Evolutionary conservation across 2,329 filamentous ascomycete species (phyloP).

Genomic region (Xylaria sp.): DNA sequence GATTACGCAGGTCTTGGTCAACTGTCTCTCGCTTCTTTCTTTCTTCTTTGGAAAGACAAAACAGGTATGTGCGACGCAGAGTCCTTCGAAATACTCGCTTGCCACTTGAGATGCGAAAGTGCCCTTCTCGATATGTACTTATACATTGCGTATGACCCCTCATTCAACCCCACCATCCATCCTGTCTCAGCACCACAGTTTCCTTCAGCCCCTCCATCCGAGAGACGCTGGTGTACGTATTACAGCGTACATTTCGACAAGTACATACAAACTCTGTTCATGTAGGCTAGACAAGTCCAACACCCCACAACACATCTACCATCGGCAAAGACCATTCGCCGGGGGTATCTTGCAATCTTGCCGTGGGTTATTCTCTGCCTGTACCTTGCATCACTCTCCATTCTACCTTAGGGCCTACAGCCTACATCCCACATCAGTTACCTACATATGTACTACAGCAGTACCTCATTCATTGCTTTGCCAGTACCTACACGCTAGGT

Average conservation of each 20-base stretch:
- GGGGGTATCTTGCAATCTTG: slow-evolving; percentile 13
- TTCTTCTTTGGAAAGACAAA: not conserved
- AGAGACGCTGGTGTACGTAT: not conserved
- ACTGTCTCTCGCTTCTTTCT: not conserved
- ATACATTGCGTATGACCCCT: slow-evolving; percentile 25
- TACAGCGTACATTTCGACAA: not conserved
- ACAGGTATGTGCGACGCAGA: slow-evolving; percentile 19
- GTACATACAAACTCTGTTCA: not conserved
- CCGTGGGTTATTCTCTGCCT: slow-evolving; percentile 21
- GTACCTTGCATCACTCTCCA: slow-evolving; percentile 31
- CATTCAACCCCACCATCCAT: slow-evolving; percentile 37
- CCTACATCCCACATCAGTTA: not conserved
- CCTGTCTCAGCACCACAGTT: slow-evolving; percentile 7
- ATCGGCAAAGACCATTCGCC: slow-evolving; percentile 12
- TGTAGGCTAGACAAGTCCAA: not conserved
- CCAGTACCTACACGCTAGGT: not conserved
- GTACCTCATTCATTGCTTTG: not conserved
- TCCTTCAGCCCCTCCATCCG: not conserved
- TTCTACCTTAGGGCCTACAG: slow-evolving; percentile 1
- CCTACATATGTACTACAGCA: not conserved
- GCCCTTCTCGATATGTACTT: slow-evolving; percentile 10
- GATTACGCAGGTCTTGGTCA: not conserved
- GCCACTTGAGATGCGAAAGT: not conserved
- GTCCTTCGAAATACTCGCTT: not conserved
- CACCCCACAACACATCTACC: slow-evolving; percentile 12